These are phyloP conservation scores for Chlorella variabilis DNA, from an alignment of 163 green algal genomes.

Conservation along the genomic window DNA sequence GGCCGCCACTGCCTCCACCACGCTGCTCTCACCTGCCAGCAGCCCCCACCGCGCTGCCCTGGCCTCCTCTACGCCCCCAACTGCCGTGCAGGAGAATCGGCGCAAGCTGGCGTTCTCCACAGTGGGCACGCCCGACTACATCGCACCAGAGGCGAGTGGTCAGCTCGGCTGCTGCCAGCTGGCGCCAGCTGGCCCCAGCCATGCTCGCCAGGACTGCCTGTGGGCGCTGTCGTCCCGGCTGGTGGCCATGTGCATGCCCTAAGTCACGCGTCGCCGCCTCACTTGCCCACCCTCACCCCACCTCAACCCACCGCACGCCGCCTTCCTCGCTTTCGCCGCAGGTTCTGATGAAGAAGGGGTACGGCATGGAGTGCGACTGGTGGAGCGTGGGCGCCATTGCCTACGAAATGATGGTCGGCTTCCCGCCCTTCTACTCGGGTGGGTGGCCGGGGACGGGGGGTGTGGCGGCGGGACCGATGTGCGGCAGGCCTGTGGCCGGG, in stretches of 20 bases:
- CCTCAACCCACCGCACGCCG: not conserved
- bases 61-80: not conserved
- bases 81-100: conserved; percentile 65
- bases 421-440: conserved; percentile 96
- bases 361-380: conserved; percentile 99
- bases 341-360: conserved; percentile 98
- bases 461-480: not conserved
- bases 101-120: conserved; percentile 92
- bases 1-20: too few relatives aligned
- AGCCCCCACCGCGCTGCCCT: not conserved
- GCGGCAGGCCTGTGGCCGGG: not conserved
- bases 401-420: conserved; percentile 98
- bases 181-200: too few relatives aligned
- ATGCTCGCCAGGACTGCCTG: too few relatives aligned
- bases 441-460: not conserved
- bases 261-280: too few relatives aligned
- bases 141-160: conserved; percentile 79
- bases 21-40: too few relatives aligned
- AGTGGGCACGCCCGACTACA: conserved; percentile 99
- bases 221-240: too few relatives aligned
- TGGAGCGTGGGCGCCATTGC: conserved; percentile 97
- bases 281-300: too few relatives aligned
- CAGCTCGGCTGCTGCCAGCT: too few relatives aligned
- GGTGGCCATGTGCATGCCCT: too few relatives aligned
- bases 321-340: conserved; percentile 53